Evolutionary conservation across 768 basidiomycete genomes (phyloP).

Genomic region (Boletus huronensis): DNA sequence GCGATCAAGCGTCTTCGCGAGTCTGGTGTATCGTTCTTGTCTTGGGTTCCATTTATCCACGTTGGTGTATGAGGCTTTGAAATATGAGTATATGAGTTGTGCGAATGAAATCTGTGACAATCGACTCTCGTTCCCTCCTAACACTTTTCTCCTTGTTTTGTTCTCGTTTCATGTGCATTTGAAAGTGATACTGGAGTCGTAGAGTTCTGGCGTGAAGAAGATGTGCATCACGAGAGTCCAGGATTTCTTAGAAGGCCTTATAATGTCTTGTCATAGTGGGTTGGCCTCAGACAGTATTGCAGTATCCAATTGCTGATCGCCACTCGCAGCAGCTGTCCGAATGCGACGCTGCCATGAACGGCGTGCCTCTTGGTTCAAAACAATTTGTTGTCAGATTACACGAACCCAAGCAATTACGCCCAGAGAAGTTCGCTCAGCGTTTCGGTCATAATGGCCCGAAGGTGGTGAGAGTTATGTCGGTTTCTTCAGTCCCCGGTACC

Average conservation of each 20-base stretch:
- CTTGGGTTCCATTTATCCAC: not conserved
- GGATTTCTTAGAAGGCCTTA: too few relatives aligned
- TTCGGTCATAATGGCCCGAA: conserved; percentile 77
- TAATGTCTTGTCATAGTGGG: too few relatives aligned
- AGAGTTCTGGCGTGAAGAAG: conserved; percentile 87
- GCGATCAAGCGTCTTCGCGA: not conserved
- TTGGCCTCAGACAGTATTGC: conserved; percentile 22
- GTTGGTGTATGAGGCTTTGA: not conserved
- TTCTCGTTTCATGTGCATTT: too few relatives aligned
- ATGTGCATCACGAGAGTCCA: conserved; percentile 84
- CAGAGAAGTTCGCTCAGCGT: conserved; percentile 84
- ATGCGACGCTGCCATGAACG: conserved; percentile 86
- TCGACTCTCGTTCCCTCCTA: not conserved
- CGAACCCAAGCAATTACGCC: conserved; percentile 87
- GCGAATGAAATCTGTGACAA: not conserved
- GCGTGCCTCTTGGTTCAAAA: conserved; percentile 63
- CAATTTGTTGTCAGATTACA: conserved; percentile 84
- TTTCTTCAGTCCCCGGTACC: conserved; percentile 70
- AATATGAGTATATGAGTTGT: not conserved
- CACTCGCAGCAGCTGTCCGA: conserved; percentile 53
- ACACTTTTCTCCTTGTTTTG: not conserved
- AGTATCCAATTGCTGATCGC: not conserved
- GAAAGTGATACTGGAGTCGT: conserved; percentile 75
- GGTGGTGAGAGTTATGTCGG: conserved; percentile 71
- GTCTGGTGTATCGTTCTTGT: not conserved